A percentile compares a stretch with the other conserved stretches of the same genome.
Evolutionary conservation across 768 basidiomycete genomes (phyloP).

Genomic region (Auricularia cornea): DNA sequence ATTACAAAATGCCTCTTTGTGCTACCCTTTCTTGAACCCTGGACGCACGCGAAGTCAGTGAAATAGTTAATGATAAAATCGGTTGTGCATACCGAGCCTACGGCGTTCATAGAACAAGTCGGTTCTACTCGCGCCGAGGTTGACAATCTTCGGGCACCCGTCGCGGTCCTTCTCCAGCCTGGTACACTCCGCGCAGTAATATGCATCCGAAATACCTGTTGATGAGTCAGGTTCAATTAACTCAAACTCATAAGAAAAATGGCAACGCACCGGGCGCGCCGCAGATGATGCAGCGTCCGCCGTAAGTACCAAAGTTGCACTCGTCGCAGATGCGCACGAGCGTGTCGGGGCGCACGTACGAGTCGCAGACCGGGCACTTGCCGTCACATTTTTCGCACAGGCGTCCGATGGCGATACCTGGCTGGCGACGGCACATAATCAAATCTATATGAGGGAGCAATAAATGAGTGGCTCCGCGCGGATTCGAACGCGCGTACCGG

Average conservation of each 20-base stretch:
- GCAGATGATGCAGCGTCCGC: conserved; percentile 96
- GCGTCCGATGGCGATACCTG: conserved; percentile 96
- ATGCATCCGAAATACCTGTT: conserved; percentile 94
- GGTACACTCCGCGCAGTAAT: conserved; percentile 98
- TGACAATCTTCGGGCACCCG: conserved; percentile 97
- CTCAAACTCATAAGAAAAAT: too few relatives aligned
- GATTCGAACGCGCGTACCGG: conserved; percentile 38
- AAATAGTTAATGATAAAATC: conserved; percentile 6
- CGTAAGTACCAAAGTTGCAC: conserved; percentile 98
- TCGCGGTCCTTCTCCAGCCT: conserved; percentile 94
- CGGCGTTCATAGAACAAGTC: conserved; percentile 89
- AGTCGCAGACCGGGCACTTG: conserved; percentile 99
- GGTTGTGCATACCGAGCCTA: conserved; percentile 69
- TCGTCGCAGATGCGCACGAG: conserved; percentile 98
- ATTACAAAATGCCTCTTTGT: too few relatives aligned
- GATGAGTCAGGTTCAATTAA: neutral
- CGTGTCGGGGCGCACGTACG: conserved; percentile 97
- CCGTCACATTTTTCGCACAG: conserved; percentile 99
- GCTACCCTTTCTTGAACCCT: conserved; percentile 65
- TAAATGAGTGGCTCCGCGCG: neutral
- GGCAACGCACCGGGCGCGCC: conserved; percentile 72
- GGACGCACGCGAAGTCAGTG: too few relatives aligned
- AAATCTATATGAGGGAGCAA: conserved; percentile 51
- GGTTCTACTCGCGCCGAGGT: conserved; percentile 88
- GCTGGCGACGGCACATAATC: conserved; percentile 96